Conservation (phyloP, 306 rosid species). For the Cicer pinnatifidum region DNA sequence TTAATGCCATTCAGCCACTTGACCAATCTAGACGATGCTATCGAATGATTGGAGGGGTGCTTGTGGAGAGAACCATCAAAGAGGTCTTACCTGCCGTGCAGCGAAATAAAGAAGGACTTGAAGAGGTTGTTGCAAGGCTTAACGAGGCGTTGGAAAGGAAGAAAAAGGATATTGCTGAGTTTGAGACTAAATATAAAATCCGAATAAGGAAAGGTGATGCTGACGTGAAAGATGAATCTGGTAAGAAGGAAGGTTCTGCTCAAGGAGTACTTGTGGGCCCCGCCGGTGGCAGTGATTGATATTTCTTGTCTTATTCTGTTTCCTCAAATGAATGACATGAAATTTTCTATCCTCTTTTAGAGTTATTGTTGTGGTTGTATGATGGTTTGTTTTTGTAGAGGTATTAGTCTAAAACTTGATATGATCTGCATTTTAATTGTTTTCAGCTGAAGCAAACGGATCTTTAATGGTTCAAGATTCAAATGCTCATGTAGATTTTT, state of each 20-base stretch:
- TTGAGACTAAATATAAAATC: conserved; percentile 89
- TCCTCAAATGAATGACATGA: background rate
- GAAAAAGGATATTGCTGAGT: conserved; percentile 86
- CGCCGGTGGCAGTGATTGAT: conserved; percentile 69
- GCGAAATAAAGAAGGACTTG: conserved; percentile 89
- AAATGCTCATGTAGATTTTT: conserved; percentile 28
- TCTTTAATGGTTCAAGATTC: background rate
- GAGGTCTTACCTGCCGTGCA: conserved; percentile 96
- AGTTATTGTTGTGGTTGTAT: conserved; percentile 24
- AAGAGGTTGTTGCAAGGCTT: conserved; percentile 83
- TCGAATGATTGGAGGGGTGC: conserved; percentile 95
- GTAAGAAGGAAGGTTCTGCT: conserved; percentile 85
- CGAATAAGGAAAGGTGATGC: conserved; percentile 73
- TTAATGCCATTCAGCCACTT: conserved; percentile 87
- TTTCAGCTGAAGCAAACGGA: conserved; percentile 37
- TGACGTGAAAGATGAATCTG: conserved; percentile 70
- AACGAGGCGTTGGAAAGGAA: conserved; percentile 87
- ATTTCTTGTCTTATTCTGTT: conserved; percentile 13
- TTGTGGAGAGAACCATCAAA: conserved; percentile 95
- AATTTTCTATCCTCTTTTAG: conserved; percentile 7
- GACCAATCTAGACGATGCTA: conserved; percentile 90
- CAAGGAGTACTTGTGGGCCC: conserved; percentile 97
- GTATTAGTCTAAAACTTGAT: conserved; percentile 37
- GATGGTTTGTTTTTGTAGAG: conserved; percentile 31
- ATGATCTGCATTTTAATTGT: conserved; percentile 31